Percentiles rank a stretch among this genome's conserved stretches.
Evolutionary conservation across 2,329 filamentous ascomycete genomes (phyloP).

Genomic region (Aulographum hederae): DNA sequence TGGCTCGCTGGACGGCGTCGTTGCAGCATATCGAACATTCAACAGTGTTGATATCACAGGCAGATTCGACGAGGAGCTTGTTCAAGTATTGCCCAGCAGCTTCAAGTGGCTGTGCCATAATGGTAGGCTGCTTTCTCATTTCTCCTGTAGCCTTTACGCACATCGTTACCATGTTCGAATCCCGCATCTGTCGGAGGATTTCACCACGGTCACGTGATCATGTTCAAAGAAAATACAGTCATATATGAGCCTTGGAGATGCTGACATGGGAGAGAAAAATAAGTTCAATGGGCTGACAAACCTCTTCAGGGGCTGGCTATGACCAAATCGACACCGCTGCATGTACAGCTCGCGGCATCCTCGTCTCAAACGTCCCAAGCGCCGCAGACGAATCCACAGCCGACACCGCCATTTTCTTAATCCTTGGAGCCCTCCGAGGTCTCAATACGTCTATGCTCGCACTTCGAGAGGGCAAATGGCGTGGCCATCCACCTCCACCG

Average conservation of each 20-base stretch:
- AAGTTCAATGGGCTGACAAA: background rate
- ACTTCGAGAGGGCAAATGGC: slow-evolving; percentile 50
- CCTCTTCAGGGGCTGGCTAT: slow-evolving; percentile 52
- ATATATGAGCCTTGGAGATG: too few species aligned
- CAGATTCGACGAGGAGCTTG: slow-evolving; percentile 49
- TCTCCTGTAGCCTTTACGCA: slow-evolving; percentile 15
- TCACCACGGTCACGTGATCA: too few species aligned
- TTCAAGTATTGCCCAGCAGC: slow-evolving; percentile 26
- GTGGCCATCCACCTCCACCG: slow-evolving; percentile 33
- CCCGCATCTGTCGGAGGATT: too few species aligned
- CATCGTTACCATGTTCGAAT: background rate
- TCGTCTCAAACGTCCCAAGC: slow-evolving; percentile 65
- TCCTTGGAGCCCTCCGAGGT: slow-evolving; percentile 61
- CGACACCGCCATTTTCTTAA: slow-evolving; percentile 62
- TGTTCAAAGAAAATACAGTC: too few species aligned
- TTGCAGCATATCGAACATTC: slow-evolving; percentile 55
- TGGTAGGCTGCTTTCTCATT: slow-evolving; percentile 22
- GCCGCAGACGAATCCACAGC: slow-evolving; percentile 72
- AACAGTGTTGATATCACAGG: slow-evolving; percentile 46
- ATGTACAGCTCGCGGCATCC: slow-evolving; percentile 47
- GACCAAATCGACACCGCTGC: slow-evolving; percentile 62
- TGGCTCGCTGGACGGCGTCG: slow-evolving; percentile 46
- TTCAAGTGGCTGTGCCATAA: slow-evolving; percentile 24
- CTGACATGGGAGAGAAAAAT: too few species aligned
- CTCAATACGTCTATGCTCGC: slow-evolving; percentile 48